Conservation (phyloP, 371 early-diverging fungal species). For the Mucor irregularis region DNA sequence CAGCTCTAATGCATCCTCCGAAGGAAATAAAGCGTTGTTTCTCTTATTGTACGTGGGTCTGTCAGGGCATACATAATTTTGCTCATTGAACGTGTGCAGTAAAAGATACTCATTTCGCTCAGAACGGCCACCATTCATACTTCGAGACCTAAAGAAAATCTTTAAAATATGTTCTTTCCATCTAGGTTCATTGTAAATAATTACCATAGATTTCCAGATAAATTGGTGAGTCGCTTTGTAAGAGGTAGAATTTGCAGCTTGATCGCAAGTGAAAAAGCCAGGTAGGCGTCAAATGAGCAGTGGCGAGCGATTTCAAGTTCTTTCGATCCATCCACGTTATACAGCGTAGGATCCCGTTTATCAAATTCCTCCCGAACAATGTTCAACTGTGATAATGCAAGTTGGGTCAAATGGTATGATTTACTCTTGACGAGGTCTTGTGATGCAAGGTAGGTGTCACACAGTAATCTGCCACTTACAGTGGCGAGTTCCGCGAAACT, state of each 20-base stretch:
- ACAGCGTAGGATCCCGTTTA: conserved; percentile 79
- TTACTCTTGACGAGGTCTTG: conserved; percentile 82
- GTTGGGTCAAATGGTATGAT: conserved; percentile 73
- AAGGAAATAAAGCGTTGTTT: too few relatives aligned
- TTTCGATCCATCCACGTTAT: conserved; percentile 65
- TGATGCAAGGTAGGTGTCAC: conserved; percentile 87
- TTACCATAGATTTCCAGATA: conserved; percentile 92
- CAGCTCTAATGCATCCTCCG: too few relatives aligned
- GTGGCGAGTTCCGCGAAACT: conserved; percentile 56
- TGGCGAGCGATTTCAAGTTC: conserved; percentile 69
- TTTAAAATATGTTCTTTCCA: neutral
- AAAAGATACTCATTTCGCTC: conserved; percentile 97
- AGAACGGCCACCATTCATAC: conserved; percentile 85
- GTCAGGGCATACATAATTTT: conserved; percentile 87
- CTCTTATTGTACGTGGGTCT: conserved; percentile 30
- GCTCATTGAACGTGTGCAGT: conserved; percentile 92
- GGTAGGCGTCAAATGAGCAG: conserved; percentile 74
- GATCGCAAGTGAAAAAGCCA: conserved; percentile 73
- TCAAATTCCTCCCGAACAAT: conserved; percentile 68
- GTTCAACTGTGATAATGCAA: conserved; percentile 69
- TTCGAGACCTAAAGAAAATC: conserved; percentile 44
- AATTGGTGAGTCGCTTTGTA: conserved; percentile 83
- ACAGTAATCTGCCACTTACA: conserved; percentile 84
- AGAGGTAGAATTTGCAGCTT: conserved; percentile 85
- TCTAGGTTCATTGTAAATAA: neutral